phyloP scores from a whole-genome alignment of 306 rosid species.

The Begonia loranthoides region DNA sequence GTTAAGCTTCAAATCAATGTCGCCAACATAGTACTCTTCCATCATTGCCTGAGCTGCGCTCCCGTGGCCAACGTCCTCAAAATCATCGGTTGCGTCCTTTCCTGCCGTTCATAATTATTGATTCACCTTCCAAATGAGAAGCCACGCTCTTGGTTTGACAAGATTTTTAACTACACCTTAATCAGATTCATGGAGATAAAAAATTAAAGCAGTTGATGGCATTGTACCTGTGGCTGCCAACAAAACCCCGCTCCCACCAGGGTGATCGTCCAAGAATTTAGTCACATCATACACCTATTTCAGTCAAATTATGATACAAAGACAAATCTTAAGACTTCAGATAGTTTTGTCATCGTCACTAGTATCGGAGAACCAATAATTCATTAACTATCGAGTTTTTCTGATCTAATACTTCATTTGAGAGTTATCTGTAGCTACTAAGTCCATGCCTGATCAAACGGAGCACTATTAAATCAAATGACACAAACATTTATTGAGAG shows the following conservation, averaged over 20 bases:
- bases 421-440: too few relatives aligned
- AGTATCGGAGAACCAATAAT: too few relatives aligned
- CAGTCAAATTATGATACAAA: conserved; percentile 3
- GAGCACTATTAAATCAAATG: too few relatives aligned
- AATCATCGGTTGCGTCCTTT: conserved; percentile 80
- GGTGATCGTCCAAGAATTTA: conserved; percentile 91
- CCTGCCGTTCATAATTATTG: conserved; percentile 31
- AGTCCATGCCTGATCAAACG: too few relatives aligned
- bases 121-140: too few relatives aligned
- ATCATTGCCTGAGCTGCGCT: conserved; percentile 59
- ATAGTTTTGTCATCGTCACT: too few relatives aligned
- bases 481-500: too few relatives aligned
- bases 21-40: conserved; percentile 81
- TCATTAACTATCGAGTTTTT: too few relatives aligned
- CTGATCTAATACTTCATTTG: too few relatives aligned
- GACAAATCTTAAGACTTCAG: not conserved
- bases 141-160: too few relatives aligned
- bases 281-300: conserved; percentile 82
- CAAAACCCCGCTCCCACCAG: conserved; percentile 94
- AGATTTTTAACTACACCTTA: conserved; percentile 1
- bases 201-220: not conserved
- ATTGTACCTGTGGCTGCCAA: conserved; percentile 56
- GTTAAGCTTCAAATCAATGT: conserved; percentile 53
- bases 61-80: conserved; percentile 85
- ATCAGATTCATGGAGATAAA: not conserved